Conservation (phyloP, 78 protist genomes). For the Dictyostelium firmibasis region DNA sequence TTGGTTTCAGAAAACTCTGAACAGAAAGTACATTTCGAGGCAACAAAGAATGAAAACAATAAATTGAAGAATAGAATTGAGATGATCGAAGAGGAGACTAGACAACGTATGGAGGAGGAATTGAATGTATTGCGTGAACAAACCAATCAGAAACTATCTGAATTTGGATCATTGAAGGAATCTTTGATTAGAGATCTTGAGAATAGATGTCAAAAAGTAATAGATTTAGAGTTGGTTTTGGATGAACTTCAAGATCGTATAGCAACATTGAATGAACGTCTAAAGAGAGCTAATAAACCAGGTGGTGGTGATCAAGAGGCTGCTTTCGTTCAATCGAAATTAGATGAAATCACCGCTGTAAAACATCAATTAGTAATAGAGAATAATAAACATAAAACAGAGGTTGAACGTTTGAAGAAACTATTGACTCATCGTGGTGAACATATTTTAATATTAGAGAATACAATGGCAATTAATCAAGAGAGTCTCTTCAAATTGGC, state of each 20-base stretch:
- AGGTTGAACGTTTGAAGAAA: slow-evolving; percentile 7
- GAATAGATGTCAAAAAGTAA: slow-evolving; percentile 75
- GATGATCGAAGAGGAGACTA: slow-evolving; percentile 46
- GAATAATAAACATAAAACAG: slow-evolving; percentile 34
- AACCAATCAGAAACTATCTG: slow-evolving; percentile 48
- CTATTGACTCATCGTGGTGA: not conserved
- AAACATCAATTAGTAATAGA: slow-evolving; percentile 61
- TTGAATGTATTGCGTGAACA: slow-evolving; percentile 53
- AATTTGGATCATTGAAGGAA: slow-evolving; percentile 63
- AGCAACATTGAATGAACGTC: slow-evolving; percentile 34
- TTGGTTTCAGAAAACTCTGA: slow-evolving; percentile 29
- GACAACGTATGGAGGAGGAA: slow-evolving; percentile 66
- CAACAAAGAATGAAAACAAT: slow-evolving; percentile 1
- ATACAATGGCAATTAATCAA: slow-evolving; percentile 19
- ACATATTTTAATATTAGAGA: slow-evolving; percentile 38
- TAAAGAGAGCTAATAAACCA: slow-evolving; percentile 32
- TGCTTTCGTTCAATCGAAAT: slow-evolving; percentile 11
- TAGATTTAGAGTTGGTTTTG: slow-evolving; percentile 67
- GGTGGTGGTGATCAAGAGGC: slow-evolving; percentile 13
- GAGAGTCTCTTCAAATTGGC: slow-evolving; percentile 32
- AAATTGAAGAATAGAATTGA: not conserved
- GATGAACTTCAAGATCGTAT: slow-evolving; percentile 64
- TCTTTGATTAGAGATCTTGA: slow-evolving; percentile 66
- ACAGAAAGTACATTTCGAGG: slow-evolving; percentile 6
- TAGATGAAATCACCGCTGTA: slow-evolving; percentile 59